Evolutionary conservation across 495 filamentous ascomycete species (phyloP), one percentile per base, ranked within the genome.

Genomic region (Lophiotrema nucula): DNA sequence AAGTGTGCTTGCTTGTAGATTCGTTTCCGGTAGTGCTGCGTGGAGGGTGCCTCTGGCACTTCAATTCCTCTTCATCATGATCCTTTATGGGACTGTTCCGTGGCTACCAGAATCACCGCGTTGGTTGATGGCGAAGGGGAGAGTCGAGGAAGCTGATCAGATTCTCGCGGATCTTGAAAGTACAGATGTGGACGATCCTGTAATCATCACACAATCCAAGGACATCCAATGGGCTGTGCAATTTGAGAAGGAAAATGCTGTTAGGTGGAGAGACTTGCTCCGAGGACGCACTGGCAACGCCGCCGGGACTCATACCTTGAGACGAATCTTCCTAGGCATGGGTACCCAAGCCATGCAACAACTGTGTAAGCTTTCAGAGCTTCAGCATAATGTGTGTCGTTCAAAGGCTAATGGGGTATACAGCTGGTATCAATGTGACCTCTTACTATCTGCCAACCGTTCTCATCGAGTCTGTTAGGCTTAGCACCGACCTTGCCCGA

Each of bases 1-100:
- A 6, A 6, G 39, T 15, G n/a, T 19, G n/a, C 5, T 19, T 6
- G n/a, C n/a, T 6, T 25, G 13, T 16, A 58, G 73, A 21, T 82
- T 76, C 57, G 61, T 73, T 12, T 67, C 63, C 1, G 77, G 79
- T 0, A 62, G 72, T 1, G 56, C 78, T 6, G 72, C 73, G 3
- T 82, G 80, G 82, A 72, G 82, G 24, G 76, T 85, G 47, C 81
- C 81, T 0, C 72, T 85, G 13, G 79, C 77, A 13, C 79, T 83
- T 56, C 81, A 85, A 56, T 78, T 79, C 53, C 65, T 85, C 56
- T 83, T 85, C 66, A 79, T 81, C 24, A 58, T 83, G 56, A 69
- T 76, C 38, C 68, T 83, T 3, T 81, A 63, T 53, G 65, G 53
- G 19, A 81, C 76, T 2, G 71, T 76, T 0, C 79, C 78, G 0